A percentile compares a stretch with the other conserved stretches of the same genome.
These are phyloP conservation scores for Rhytidhysteron rufulum DNA, from an alignment of 2,329 filamentous ascomycete genomes.

Conservation along the genomic window DNA sequence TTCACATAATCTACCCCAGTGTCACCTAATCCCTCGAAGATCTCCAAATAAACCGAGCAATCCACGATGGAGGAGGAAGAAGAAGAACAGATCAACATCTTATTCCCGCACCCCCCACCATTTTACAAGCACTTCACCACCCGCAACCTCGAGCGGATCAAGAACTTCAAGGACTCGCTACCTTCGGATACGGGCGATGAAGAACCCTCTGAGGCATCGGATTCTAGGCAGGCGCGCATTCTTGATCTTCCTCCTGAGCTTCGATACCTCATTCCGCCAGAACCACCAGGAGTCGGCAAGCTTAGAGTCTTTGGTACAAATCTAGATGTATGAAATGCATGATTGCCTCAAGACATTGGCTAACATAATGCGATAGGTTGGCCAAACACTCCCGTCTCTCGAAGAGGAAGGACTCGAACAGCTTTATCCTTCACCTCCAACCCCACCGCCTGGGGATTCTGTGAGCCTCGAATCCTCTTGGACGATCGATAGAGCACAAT, in stretches of 20 bases:
- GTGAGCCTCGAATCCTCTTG: slow-evolving; percentile 50
- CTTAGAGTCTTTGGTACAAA: slow-evolving; percentile 72
- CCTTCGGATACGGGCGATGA: slow-evolving; percentile 8
- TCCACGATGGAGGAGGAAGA: slow-evolving; percentile 6
- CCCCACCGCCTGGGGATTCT: slow-evolving; percentile 20
- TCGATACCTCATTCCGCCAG: slow-evolving; percentile 74
- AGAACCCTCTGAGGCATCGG: slow-evolving; percentile 11
- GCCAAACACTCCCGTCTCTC: slow-evolving; percentile 62
- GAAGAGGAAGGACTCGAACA: slow-evolving; percentile 68
- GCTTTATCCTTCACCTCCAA: slow-evolving; percentile 54
- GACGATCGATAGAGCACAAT: slow-evolving; percentile 50
- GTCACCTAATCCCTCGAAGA: background rate
- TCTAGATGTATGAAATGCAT: slow-evolving; percentile 51
- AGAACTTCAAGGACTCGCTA: slow-evolving; percentile 43
- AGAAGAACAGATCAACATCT: slow-evolving; percentile 17
- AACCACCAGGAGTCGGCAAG: slow-evolving; percentile 64
- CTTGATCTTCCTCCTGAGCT: slow-evolving; percentile 65
- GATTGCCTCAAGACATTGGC: slow-evolving; percentile 1
- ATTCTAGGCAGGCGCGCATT: slow-evolving; percentile 19
- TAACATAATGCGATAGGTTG: slow-evolving; percentile 35
- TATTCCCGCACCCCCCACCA: slow-evolving; percentile 81
- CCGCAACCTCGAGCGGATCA: slow-evolving; percentile 63
- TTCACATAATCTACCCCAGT: background rate
- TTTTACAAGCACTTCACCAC: slow-evolving; percentile 88
- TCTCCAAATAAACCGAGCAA: background rate